Conservation (phyloP, 116 monocot genomes). For the Iris pallida region DNA sequence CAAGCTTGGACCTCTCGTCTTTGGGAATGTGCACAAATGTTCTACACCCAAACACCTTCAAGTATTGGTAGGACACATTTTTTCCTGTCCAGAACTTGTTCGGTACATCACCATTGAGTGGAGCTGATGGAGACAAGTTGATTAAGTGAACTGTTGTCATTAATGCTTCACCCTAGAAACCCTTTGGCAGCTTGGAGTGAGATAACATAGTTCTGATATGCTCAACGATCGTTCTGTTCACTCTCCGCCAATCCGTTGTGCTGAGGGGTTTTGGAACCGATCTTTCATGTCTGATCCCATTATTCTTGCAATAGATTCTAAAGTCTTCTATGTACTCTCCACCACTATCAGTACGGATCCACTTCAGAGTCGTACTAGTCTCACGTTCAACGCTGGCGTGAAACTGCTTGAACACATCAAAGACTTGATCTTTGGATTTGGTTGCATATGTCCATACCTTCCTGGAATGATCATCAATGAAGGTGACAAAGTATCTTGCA, state of each 20-base stretch:
- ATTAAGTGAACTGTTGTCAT: not conserved
- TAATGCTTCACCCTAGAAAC: no score
- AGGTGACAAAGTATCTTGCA: not conserved
- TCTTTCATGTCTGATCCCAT: no score
- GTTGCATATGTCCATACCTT: conserved; percentile 2
- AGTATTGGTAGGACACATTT: not conserved
- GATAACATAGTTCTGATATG: no score
- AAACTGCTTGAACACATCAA: conserved; percentile 8
- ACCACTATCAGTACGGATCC: conserved; percentile 9
- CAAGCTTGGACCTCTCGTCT: not conserved
- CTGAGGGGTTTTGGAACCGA: no score
- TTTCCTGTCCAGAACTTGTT: not conserved
- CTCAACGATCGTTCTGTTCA: no score
- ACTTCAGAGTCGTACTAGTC: not conserved
- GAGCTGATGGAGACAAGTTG: not conserved
- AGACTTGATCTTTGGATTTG: conserved; percentile 2
- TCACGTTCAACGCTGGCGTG: conserved; percentile 12
- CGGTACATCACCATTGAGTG: not conserved
- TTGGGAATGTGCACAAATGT: not conserved
- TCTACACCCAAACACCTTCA: not conserved
- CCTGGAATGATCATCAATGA: conserved; percentile 4
- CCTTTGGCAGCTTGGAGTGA: no score
- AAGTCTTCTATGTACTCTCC: not conserved
- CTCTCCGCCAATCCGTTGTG: no score
- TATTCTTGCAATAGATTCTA: no score